phyloP scores from a whole-genome alignment of 345 rosid species.

The Firmiana major region DNA sequence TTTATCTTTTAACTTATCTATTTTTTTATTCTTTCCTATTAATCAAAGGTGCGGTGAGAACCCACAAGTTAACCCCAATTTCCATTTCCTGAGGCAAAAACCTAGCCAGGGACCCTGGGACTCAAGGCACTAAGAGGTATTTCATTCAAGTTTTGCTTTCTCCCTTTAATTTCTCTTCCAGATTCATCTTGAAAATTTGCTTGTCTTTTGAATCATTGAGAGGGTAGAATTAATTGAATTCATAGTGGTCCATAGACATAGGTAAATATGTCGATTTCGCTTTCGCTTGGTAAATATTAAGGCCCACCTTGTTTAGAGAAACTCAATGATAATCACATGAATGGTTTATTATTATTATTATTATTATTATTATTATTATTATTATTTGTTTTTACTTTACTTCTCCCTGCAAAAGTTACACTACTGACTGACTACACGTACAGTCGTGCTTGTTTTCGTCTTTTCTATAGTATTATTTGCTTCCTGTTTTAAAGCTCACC shows the following conservation, averaged over 20 bases:
- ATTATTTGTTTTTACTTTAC: conserved; percentile 3
- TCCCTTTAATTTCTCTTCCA: background rate
- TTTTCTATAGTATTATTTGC: background rate
- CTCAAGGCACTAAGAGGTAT: background rate
- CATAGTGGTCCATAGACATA: background rate
- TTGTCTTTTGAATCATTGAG: background rate
- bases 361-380: too few species aligned
- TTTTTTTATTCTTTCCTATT: too few species aligned
- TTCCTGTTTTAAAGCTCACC: background rate
- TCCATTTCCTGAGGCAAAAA: too few species aligned
- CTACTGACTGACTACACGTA: too few species aligned
- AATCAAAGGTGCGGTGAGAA: too few species aligned
- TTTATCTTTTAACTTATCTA: too few species aligned
- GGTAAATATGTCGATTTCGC: background rate
- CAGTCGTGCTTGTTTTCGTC: background rate
- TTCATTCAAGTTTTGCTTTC: conserved; percentile 16
- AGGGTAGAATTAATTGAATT: background rate
- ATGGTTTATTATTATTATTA: too few species aligned
- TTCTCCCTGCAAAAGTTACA: background rate
- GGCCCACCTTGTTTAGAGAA: background rate
- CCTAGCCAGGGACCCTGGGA: too few species aligned
- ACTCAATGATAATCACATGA: conserved; percentile 15
- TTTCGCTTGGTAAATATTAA: conserved; percentile 9
- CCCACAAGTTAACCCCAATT: too few species aligned
- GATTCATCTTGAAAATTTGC: background rate